These are phyloP conservation scores for Alternaria sp. DNA, from an alignment of 2,329 filamentous ascomycete species.

Conservation along the genomic window DNA sequence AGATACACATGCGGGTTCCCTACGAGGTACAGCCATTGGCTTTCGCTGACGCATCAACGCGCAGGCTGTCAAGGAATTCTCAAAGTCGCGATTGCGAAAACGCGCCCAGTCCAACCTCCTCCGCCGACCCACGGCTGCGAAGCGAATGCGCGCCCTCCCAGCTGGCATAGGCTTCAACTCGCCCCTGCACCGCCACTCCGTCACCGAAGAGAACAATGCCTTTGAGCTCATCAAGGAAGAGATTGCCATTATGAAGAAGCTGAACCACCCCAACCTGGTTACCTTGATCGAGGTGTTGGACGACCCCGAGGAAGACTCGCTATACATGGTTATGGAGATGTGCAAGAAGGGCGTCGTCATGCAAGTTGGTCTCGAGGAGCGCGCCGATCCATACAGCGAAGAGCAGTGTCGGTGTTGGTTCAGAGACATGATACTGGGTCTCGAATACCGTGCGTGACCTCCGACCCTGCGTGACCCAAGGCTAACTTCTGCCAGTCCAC, in stretches of 20 bases:
- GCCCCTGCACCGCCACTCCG: constrained; percentile 68
- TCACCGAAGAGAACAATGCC: constrained; percentile 70
- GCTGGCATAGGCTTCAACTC: constrained; percentile 67
- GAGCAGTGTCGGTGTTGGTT: constrained; percentile 92
- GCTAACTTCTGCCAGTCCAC: constrained; percentile 69
- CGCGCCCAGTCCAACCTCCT: constrained; percentile 90
- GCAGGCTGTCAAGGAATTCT: constrained; percentile 97
- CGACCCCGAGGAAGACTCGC: constrained; percentile 91
- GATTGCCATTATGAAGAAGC: constrained; percentile 99
- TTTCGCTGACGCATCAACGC: constrained; percentile 39
- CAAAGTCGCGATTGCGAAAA: constrained; percentile 87
- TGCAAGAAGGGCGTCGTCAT: constrained; percentile 98
- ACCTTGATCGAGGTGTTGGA: constrained; percentile 92
- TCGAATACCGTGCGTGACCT: constrained; percentile 79
- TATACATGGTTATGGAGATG: constrained; percentile 99
- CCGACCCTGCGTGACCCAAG: neutral
- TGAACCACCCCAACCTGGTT: constrained; percentile 94
- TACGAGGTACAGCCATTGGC: constrained; percentile 24
- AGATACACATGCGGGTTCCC: constrained; percentile 33
- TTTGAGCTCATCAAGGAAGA: constrained; percentile 92
- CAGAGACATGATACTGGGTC: constrained; percentile 89
- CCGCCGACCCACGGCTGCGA: constrained; percentile 65
- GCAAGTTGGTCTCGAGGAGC: constrained; percentile 89
- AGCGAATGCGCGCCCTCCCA: constrained; percentile 62
- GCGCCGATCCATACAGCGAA: constrained; percentile 80